A percentile compares a stretch with the other conserved stretches of the same genome.
phyloP scores from a whole-genome alignment of 495 filamentous ascomycete genomes.

The Aspergillus heteromorphus region DNA sequence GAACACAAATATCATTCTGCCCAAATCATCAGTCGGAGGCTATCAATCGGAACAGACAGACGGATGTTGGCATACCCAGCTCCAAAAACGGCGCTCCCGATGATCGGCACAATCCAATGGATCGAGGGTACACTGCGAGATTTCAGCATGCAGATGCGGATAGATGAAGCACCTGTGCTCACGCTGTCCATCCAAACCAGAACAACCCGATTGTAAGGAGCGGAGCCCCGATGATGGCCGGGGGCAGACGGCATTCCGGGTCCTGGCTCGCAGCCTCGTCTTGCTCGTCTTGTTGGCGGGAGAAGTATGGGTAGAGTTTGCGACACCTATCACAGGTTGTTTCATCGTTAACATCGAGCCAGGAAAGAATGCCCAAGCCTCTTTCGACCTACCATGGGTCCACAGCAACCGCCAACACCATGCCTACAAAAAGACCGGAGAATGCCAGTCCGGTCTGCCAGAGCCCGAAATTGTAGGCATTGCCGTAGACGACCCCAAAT shows the following conservation, averaged over 20 bases:
- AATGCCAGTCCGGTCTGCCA: slow-evolving; percentile 42
- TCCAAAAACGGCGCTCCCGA: slow-evolving; percentile 67
- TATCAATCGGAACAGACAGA: too few relatives aligned
- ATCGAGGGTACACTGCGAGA: slow-evolving; percentile 18
- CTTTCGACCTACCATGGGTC: neutral
- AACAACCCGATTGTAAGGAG: slow-evolving; percentile 73
- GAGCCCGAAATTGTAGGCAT: slow-evolving; percentile 64
- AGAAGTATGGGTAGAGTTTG: neutral
- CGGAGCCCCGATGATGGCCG: slow-evolving; percentile 61
- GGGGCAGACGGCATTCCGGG: slow-evolving; percentile 72
- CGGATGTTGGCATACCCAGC: slow-evolving; percentile 46
- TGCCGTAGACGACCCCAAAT: slow-evolving; percentile 68
- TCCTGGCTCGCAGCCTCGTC: slow-evolving; percentile 29
- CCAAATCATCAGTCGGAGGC: neutral
- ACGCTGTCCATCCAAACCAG: slow-evolving; percentile 66
- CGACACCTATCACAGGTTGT: neutral
- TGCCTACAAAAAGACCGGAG: slow-evolving; percentile 22
- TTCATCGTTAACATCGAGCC: neutral
- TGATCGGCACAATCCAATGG: slow-evolving; percentile 71
- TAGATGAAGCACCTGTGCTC: slow-evolving; percentile 21
- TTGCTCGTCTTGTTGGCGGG: neutral
- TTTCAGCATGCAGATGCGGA: neutral
- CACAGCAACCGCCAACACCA: neutral
- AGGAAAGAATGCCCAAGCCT: neutral
- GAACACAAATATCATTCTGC: slow-evolving; percentile 62